These are phyloP conservation scores for Chlorencoelia australis DNA, from an alignment of 2,329 filamentous ascomycete species.

Conservation along the genomic window DNA sequence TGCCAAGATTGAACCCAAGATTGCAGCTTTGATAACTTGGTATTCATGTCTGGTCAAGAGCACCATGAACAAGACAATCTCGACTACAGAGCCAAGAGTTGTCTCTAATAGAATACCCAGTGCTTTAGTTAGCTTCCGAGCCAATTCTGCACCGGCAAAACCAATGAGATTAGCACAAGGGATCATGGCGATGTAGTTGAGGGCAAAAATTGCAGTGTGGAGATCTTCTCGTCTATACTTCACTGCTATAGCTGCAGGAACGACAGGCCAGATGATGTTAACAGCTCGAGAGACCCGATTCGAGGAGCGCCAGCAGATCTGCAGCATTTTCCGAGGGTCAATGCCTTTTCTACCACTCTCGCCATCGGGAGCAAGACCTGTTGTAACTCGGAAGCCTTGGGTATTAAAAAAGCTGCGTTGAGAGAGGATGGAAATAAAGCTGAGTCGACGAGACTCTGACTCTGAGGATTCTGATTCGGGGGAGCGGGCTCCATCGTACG, in stretches of 20 bases:
- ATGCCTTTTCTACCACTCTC: constrained; percentile 60
- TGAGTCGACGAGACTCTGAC: too few species aligned
- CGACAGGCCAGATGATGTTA: constrained; percentile 67
- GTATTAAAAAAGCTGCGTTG: too few species aligned
- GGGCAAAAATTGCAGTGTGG: constrained; percentile 55
- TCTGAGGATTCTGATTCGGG: too few species aligned
- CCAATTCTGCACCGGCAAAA: constrained; percentile 62
- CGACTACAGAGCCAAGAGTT: constrained; percentile 63
- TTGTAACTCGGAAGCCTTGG: constrained; percentile 24
- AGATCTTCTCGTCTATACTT: constrained; percentile 43
- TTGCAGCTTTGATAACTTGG: constrained; percentile 70
- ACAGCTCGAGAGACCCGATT: constrained; percentile 52
- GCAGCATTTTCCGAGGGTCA: constrained; percentile 52
- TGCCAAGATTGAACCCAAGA: constrained; percentile 72
- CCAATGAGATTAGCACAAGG: constrained; percentile 67
- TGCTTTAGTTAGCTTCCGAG: constrained; percentile 66
- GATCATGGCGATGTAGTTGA: constrained; percentile 69
- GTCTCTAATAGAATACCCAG: constrained; percentile 52
- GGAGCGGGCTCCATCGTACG: too few species aligned
- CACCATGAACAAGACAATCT: constrained; percentile 75
- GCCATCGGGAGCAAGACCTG: constrained; percentile 39
- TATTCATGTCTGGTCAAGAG: constrained; percentile 46
- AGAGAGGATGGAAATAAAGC: too few species aligned
- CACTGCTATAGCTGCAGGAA: constrained; percentile 60
- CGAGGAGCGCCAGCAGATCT: constrained; percentile 53